These are phyloP conservation scores for Euphorbia celastroides DNA, from an alignment of 441 rosid genomes.

Conservation along the genomic window DNA sequence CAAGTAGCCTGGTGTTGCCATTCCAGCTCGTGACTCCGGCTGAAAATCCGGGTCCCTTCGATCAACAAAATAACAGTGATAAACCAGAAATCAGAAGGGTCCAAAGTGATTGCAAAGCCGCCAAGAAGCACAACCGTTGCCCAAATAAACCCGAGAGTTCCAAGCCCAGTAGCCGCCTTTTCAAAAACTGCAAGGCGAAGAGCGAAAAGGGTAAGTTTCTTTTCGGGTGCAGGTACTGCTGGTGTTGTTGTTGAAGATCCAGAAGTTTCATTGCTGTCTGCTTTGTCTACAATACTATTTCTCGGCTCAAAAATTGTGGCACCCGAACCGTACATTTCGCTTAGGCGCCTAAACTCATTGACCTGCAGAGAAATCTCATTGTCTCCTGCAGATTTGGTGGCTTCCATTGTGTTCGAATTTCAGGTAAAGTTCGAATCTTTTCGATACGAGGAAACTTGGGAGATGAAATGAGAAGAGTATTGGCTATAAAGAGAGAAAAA, in stretches of 20 bases:
- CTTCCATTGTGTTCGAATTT: constrained; percentile 31
- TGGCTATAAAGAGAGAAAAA: constrained; percentile 18
- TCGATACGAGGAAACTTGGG: not conserved
- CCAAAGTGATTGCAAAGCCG: constrained; percentile 84
- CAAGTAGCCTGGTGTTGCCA: constrained; percentile 96
- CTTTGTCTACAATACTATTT: constrained; percentile 31
- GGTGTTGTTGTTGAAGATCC: constrained; percentile 18
- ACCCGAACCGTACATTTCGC: constrained; percentile 44
- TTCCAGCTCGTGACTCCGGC: constrained; percentile 90
- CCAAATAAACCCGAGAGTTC: constrained; percentile 92
- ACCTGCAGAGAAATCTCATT: constrained; percentile 53
- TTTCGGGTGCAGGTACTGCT: constrained; percentile 57
- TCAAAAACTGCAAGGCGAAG: constrained; percentile 78
- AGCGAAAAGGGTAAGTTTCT: constrained; percentile 79
- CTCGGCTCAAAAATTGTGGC: constrained; percentile 53
- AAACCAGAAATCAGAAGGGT: constrained; percentile 81
- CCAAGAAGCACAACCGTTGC: constrained; percentile 95
- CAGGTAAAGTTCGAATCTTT: not conserved
- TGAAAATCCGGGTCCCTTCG: constrained; percentile 82
- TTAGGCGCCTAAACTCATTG: constrained; percentile 37
- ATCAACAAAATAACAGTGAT: constrained; percentile 72
- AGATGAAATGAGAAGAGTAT: not conserved
- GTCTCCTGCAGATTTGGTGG: constrained; percentile 26
- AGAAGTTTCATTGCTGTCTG: constrained; percentile 41
- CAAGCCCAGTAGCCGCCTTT: constrained; percentile 81